These are phyloP conservation scores for Plenodomus lindquistii DNA, from an alignment of 2,329 filamentous ascomycete genomes.

Conservation along the genomic window DNA sequence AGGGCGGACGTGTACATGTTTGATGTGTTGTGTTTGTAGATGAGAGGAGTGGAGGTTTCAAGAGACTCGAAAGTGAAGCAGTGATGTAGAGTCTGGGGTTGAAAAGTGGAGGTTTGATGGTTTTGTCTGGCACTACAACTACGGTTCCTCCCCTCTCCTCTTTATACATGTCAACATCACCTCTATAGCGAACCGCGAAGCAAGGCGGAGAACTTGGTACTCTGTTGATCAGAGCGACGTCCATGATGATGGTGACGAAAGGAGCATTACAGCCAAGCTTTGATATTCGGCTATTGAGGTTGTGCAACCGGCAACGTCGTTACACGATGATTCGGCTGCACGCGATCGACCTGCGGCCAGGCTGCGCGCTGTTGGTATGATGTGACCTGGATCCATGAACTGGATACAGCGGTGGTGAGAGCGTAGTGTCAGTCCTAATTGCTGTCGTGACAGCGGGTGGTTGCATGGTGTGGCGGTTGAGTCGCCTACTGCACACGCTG, in stretches of 20 bases:
- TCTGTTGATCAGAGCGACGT: conserved; percentile 5
- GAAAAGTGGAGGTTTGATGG: background rate
- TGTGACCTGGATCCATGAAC: background rate
- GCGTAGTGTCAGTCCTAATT: conserved; percentile 3
- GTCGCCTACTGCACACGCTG: background rate
- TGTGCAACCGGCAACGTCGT: conserved; percentile 16
- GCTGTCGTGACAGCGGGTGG: background rate
- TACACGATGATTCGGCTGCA: conserved; percentile 20
- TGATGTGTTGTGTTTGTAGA: background rate
- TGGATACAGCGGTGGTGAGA: background rate
- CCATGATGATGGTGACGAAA: conserved; percentile 5
- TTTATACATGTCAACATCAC: conserved; percentile 8
- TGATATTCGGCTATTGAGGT: conserved; percentile 9
- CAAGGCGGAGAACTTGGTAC: conserved; percentile 4
- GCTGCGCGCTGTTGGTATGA: conserved; percentile 5
- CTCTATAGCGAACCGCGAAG: background rate
- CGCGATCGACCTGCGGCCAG: conserved; percentile 21
- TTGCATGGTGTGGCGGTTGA: background rate
- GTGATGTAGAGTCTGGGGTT: background rate
- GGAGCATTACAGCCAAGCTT: conserved; percentile 4
- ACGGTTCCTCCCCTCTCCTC: background rate
- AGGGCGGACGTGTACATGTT: conserved; percentile 13
- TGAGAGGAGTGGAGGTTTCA: too few relatives aligned
- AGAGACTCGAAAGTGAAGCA: background rate
- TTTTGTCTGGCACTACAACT: background rate